Evolutionary conservation across 176 grass and related monocot genomes (phyloP).

Genomic region (Triticum monococcum): DNA sequence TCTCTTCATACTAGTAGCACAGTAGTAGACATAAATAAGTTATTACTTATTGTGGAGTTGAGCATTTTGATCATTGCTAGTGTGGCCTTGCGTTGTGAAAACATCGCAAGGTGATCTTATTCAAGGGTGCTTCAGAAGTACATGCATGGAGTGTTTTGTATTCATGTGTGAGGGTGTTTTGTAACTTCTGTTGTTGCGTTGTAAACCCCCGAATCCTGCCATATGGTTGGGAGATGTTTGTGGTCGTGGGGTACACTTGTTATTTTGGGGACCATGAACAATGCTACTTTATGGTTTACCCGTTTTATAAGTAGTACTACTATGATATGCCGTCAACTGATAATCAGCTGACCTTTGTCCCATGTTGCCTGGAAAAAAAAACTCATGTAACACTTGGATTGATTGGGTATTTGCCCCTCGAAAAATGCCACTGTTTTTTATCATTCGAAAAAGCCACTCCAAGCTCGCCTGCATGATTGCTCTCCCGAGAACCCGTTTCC

Average conservation of each 20-base stretch:
- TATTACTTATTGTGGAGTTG: background rate
- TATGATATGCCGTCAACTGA: background rate
- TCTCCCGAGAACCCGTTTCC: no score
- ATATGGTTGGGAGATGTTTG: slow-evolving; percentile 32
- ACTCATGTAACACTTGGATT: background rate
- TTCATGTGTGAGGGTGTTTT: background rate
- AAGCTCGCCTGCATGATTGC: no score
- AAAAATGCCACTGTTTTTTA: no score
- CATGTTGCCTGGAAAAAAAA: background rate
- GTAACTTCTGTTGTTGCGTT: slow-evolving; percentile 35
- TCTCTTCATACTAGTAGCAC: slow-evolving; percentile 27
- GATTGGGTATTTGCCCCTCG: no score
- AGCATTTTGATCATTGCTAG: background rate
- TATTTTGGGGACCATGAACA: background rate
- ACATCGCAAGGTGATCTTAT: slow-evolving; percentile 7
- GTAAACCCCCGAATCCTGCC: slow-evolving; percentile 27
- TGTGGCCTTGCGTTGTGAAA: background rate
- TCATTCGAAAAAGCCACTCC: no score
- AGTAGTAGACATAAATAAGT: slow-evolving; percentile 27
- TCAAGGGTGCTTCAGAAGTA: slow-evolving; percentile 20
- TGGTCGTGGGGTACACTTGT: background rate
- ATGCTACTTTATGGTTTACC: slow-evolving; percentile 5
- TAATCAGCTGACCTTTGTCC: background rate
- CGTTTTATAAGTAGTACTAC: background rate
- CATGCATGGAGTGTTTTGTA: slow-evolving; percentile 2